Evolutionary conservation across 176 grass and related monocot genomes (phyloP).

Genomic region (Lolium multiflorum): DNA sequence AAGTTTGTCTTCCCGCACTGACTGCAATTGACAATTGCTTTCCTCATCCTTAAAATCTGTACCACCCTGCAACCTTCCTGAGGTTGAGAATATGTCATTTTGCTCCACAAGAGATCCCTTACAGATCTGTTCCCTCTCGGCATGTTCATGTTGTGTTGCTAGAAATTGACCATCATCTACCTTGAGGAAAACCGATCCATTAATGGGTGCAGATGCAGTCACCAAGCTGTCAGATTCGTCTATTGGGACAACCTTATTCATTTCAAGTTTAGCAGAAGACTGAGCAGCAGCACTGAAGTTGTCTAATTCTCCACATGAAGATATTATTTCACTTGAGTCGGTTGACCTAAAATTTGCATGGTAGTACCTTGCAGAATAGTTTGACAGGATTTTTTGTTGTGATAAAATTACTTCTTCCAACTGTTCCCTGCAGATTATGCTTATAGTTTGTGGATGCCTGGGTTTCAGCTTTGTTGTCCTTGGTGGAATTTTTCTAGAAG

Average conservation of each 20-base stretch:
- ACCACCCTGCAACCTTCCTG: slow-evolving; percentile 48
- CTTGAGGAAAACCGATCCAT: slow-evolving; percentile 40
- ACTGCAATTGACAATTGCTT: slow-evolving; percentile 24
- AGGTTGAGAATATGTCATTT: slow-evolving; percentile 48
- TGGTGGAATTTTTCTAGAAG: slow-evolving; percentile 67
- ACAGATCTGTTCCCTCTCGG: slow-evolving; percentile 43
- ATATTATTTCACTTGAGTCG: slow-evolving; percentile 54
- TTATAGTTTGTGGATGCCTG: slow-evolving; percentile 53
- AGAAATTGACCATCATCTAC: slow-evolving; percentile 38
- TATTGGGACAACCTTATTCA: slow-evolving; percentile 57
- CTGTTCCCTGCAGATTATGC: slow-evolving; percentile 56
- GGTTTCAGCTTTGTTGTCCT: slow-evolving; percentile 80
- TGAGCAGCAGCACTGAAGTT: slow-evolving; percentile 35
- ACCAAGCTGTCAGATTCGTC: slow-evolving; percentile 36
- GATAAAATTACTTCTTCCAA: slow-evolving; percentile 83
- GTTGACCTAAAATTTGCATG: slow-evolving; percentile 52
- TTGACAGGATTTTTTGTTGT: slow-evolving; percentile 71
- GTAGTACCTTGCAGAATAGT: slow-evolving; percentile 53
- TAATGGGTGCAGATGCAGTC: slow-evolving; percentile 34
- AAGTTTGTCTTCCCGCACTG: slow-evolving; percentile 18
- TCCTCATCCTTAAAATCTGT: slow-evolving; percentile 16
- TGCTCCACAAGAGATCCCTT: slow-evolving; percentile 50
- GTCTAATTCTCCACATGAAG: slow-evolving; percentile 47
- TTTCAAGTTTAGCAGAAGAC: slow-evolving; percentile 49
- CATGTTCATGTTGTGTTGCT: slow-evolving; percentile 34